phyloP scores from a whole-genome alignment of 2,329 filamentous ascomycete genomes.

The Calonectria henricotiae region DNA sequence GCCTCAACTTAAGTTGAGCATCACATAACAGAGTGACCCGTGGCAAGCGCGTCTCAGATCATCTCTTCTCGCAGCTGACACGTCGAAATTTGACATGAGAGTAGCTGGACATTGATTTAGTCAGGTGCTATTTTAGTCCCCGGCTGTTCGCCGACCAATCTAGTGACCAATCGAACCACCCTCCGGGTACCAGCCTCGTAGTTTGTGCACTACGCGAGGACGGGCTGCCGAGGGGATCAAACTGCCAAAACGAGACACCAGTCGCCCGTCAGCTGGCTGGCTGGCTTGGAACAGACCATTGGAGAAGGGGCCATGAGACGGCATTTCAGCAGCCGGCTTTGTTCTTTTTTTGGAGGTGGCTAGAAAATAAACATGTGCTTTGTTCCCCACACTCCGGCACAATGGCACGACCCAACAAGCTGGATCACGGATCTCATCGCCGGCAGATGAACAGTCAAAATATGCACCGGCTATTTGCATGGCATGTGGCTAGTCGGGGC shows the following conservation, averaged over 20 bases:
- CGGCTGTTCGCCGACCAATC: constrained; percentile 9
- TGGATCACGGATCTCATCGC: constrained; percentile 3
- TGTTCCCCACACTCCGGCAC: background rate
- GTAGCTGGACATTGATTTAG: constrained; percentile 8
- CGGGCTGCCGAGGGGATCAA: background rate
- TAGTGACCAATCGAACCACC: constrained; percentile 8
- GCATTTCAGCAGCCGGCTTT: background rate
- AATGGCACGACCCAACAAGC: constrained; percentile 9
- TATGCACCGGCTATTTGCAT: constrained; percentile 6
- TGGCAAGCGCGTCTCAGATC: constrained; percentile 16
- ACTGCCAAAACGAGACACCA: constrained; percentile 24
- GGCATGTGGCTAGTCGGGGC: background rate
- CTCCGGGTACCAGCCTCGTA: constrained; percentile 4
- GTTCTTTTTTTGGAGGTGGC: background rate
- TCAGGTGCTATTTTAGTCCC: constrained; percentile 17
- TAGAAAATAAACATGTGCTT: constrained; percentile 6
- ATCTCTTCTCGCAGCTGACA: constrained; percentile 17
- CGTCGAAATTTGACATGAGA: constrained; percentile 1
- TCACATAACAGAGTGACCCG: background rate
- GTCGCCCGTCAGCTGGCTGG: background rate
- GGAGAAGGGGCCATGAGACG: background rate
- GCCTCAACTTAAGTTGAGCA: background rate
- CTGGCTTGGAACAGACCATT: background rate
- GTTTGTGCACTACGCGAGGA: constrained; percentile 5
- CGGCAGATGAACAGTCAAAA: background rate